Evolutionary conservation across 805 yeast genomes (phyloP), one percentile per base, ranked within the genome.

Genomic region (Hanseniaspora lachancei): DNA sequence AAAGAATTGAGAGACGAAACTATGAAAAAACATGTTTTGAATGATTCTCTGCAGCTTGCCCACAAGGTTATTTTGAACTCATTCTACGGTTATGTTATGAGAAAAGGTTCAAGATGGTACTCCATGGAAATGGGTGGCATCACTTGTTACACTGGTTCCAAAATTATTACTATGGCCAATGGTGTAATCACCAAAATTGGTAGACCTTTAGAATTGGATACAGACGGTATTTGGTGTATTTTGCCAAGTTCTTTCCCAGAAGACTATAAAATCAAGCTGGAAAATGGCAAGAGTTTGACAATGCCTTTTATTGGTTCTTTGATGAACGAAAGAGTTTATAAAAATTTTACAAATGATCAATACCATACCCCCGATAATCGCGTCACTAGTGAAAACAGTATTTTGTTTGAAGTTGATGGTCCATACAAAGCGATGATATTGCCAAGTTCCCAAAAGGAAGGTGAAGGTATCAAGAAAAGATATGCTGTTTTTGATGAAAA

Each of bases 71-170:
- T 93, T 70, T 75, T 93, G 63, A 93, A 93, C 65, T 91, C 97
- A 0, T 93, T 93, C 66, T 93, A 93, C 64, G 99, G 99, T 50
- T 93, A 93, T 64, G 98, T 93, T 15, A 93, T 93, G 98, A 79
- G 99, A 70, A 93, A 93, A 64, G 99, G 98, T 41, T 93, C 98
- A 0, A 77, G 99, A 58, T 93, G 99, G 99, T 93, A 89, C 64
- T 93, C 98, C 0, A 89, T 93, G 93, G 98, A 93, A 68, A 93
- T 95, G 98, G 99, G 98, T 0, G 99, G 99, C 60, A 93, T 93
- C 20, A 93, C 99, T 0, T 95, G 98, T 76, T 75, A 89, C 49
- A 93, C 98, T 0, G 99, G 99, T 54, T 96, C 98, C 0, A 88
- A 95, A 0, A 93, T 93, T 62, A 93, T 93, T 73, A 97, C 95